Conservation (phyloP, 2,329 filamentous ascomycete species). For the Plenodomus lindquistii region DNA sequence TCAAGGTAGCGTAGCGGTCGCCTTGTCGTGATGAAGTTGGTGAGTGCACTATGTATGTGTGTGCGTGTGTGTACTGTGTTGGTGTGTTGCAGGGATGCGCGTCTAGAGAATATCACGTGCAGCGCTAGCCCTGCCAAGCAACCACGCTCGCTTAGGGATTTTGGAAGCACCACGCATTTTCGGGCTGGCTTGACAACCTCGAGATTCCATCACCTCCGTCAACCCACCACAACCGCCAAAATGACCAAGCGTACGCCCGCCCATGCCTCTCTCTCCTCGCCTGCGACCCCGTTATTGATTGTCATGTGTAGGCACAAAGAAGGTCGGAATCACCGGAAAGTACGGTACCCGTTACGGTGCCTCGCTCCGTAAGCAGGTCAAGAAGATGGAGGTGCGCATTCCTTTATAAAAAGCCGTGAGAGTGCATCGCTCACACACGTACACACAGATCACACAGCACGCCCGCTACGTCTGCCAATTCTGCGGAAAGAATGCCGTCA, state of each 20-base stretch:
- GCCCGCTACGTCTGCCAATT: conserved; percentile 95
- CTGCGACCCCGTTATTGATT: conserved; percentile 19
- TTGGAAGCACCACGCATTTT: conserved; percentile 6
- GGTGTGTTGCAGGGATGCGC: neutral
- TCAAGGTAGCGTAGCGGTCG: no score
- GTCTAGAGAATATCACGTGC: no score
- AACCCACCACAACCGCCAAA: conserved; percentile 54
- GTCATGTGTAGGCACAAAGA: conserved; percentile 36
- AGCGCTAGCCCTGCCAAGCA: neutral
- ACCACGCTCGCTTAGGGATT: conserved; percentile 9
- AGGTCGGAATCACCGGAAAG: conserved; percentile 97
- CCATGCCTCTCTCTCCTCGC: conserved; percentile 4
- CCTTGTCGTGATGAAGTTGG: neutral
- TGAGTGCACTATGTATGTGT: no score
- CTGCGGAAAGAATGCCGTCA: conserved; percentile 88
- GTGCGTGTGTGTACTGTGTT: no score
- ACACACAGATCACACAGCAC: conserved; percentile 80
- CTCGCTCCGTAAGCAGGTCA: conserved; percentile 97
- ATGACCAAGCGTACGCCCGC: conserved; percentile 51
- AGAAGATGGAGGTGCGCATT: conserved; percentile 83
- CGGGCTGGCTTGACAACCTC: conserved; percentile 12
- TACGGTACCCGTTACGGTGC: conserved; percentile 98
- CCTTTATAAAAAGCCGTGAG: conserved; percentile 5
- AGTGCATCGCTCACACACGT: conserved; percentile 22
- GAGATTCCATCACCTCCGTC: conserved; percentile 21